A percentile compares a stretch with the other conserved stretches of the same genome.
Evolutionary conservation across 2,329 filamentous ascomycete genomes (phyloP).

Genomic region (Alternaria sp.): DNA sequence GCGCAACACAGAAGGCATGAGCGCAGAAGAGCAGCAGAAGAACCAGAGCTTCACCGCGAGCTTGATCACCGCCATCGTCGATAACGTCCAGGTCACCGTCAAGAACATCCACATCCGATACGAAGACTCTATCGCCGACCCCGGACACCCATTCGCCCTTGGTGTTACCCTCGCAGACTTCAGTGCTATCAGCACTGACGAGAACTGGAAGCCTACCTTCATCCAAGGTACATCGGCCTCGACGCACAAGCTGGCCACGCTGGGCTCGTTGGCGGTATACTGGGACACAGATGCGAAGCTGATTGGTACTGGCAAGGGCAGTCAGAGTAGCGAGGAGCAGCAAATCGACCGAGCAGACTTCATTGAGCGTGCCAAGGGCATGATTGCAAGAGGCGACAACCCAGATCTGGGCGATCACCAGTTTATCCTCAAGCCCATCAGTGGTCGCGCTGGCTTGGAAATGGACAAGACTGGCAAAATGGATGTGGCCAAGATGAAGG

Average conservation of each 20-base stretch:
- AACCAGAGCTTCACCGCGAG: slow-evolving; percentile 98
- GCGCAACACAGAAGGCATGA: slow-evolving; percentile 89
- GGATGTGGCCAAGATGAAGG: slow-evolving; percentile 85
- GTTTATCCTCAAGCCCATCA: slow-evolving; percentile 95
- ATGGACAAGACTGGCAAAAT: slow-evolving; percentile 89
- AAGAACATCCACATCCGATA: slow-evolving; percentile 99
- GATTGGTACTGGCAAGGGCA: slow-evolving; percentile 81
- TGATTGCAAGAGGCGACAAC: slow-evolving; percentile 78
- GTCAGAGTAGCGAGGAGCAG: slow-evolving; percentile 65
- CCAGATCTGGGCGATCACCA: slow-evolving; percentile 71
- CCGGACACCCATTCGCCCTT: slow-evolving; percentile 92
- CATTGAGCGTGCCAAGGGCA: slow-evolving; percentile 75
- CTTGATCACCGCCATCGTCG: slow-evolving; percentile 93
- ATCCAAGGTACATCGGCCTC: slow-evolving; percentile 84
- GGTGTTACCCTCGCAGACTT: slow-evolving; percentile 94
- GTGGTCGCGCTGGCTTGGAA: slow-evolving; percentile 91
- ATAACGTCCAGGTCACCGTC: slow-evolving; percentile 96
- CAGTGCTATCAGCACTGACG: slow-evolving; percentile 94
- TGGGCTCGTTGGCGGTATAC: slow-evolving; percentile 91
- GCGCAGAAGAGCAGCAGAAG: slow-evolving; percentile 93
- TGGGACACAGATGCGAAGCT: slow-evolving; percentile 96
- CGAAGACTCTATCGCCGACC: slow-evolving; percentile 94
- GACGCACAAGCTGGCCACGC: slow-evolving; percentile 91
- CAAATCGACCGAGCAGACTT: slow-evolving; percentile 77
- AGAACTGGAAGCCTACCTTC: slow-evolving; percentile 93